Base-by-base conservation (phyloP, 2,329 filamentous ascomycete species). In the Fusarium multiceps region DNA sequence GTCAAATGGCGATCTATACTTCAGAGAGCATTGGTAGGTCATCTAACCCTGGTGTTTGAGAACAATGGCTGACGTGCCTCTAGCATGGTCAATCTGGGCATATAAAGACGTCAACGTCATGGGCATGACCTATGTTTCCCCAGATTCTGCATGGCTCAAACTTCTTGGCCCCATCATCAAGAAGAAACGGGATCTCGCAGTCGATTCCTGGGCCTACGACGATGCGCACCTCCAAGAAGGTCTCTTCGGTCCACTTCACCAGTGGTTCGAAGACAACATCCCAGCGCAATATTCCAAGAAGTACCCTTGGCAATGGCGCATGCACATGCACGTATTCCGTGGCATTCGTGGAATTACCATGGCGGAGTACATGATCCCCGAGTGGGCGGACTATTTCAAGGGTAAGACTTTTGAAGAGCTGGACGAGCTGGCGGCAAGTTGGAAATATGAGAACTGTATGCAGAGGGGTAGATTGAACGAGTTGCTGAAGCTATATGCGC, bases 21-120 rank as follows among this genome's bases (percentile, higher is more conserved):
- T 72, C 72, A 8, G 65, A 65, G 7, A 70, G 65, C 23, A 74
- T 74, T 25, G 72, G 71, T 72, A 47, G 2, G 61, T 58, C 6
- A 0, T 5, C 7, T 4, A 4, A 7, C 7, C 13, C 4, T 11
- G 9, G 2, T 7, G 25, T n/a, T 5, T 0, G 1, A 3, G 16
- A 78, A 4, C 5, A 4, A 4, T 21, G 2, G 5, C 45, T 64
- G 10, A 67, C 11, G 4, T 4, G 5, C 2, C 5, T 12, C 4
- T 14, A 80, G 59, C 85, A 46, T 90, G 87, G 88, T 84, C 79
- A 16, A 90, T 90, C 68, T 88, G 86, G 86, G 76, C 85, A 1
- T 88, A 87, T 75, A 88, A 88, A 73, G 85, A 88, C 66, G 82
- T 88, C 57, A 84, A 85, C 1, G 79, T 84, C 23, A 84, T 87